Conservation (phyloP, 257 asterid species). For the Penstemon newberryi region DNA sequence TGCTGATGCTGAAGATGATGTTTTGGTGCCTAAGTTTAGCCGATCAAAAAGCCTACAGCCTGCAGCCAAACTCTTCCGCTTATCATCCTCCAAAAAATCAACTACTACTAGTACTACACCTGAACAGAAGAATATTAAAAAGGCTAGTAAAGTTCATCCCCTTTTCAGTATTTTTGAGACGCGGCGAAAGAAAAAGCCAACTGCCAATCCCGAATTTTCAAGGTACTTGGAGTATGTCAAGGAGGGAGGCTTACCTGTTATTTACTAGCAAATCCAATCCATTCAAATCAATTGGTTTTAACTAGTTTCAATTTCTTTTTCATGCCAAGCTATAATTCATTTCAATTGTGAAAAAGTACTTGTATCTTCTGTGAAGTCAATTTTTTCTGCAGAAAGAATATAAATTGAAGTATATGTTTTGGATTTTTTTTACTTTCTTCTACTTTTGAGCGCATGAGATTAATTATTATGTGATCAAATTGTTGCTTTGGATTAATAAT, state of each 20-base stretch:
- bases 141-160: conserved; percentile 53
- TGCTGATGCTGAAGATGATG: not conserved
- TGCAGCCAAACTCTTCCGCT: conserved; percentile 34
- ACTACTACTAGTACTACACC: not conserved
- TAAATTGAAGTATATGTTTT: no score
- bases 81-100: conserved; percentile 13
- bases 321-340: no score
- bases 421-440: no score
- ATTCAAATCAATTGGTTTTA: no score
- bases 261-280: not conserved
- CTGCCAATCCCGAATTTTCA: conserved; percentile 73
- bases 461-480: no score
- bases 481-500: no score
- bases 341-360: no score
- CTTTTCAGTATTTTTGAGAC: conserved; percentile 52
- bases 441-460: no score
- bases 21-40: conserved; percentile 37
- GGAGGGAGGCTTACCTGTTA: conserved; percentile 59
- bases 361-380: no score
- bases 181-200: conserved; percentile 48
- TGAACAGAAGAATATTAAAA: conserved; percentile 42
- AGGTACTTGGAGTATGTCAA: conserved; percentile 70
- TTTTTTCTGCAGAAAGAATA: no score
- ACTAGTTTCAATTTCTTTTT: no score
- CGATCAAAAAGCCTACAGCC: conserved; percentile 42